Evolutionary conservation across 1,139 yeast genomes (phyloP), one percentile per base, ranked within the genome.

Genomic region (Arxiozyma telluris): DNA sequence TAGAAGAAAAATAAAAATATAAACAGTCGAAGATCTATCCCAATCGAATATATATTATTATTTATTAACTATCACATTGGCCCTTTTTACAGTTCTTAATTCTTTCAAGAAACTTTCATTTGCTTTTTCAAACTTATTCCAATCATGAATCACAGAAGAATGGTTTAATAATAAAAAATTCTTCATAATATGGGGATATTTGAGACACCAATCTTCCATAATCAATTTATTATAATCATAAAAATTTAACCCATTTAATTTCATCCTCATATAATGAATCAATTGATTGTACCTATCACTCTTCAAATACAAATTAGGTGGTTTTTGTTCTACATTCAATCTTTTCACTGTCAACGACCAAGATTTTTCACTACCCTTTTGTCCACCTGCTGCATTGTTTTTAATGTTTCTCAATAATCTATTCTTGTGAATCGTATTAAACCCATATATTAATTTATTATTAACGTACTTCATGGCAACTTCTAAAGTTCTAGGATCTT

Each of bases 381-480:
- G 18, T 15, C 15, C 7, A n/a, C 15, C 18, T 7, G 39, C 52
- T 41, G 52, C 44, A 45, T 52, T 56, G 52, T 48, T 57, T 54
- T 8, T 49, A 38, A 6, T 65, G 23, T 46, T 54, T 60, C 52
- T 51, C 25, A 61, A 52, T 25, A 58, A 53, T 54, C 70, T 65
- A 25, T 57, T 56, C 53, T 63, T 66, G 50, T 64, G 67, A 44
- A 64, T 61, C 47, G 61, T 45, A 49, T 65, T 69, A 63, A 60
- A 68, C 17, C 79, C 78, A 53, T 74, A 74, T 49, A 76, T 66
- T 50, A 78, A 57, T 49, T 63, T 68, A 21, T 63, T 63, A 57
- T 79, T 77, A 41, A 73, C 65, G 21, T 76, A 59, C 9, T 58
- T 57, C 53, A 77, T 59, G 1, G 75, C 77, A 20, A 64, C 59